Base-by-base conservation (phyloP, 441 rosid genomes). In the Flueggea neowawraea region DNA sequence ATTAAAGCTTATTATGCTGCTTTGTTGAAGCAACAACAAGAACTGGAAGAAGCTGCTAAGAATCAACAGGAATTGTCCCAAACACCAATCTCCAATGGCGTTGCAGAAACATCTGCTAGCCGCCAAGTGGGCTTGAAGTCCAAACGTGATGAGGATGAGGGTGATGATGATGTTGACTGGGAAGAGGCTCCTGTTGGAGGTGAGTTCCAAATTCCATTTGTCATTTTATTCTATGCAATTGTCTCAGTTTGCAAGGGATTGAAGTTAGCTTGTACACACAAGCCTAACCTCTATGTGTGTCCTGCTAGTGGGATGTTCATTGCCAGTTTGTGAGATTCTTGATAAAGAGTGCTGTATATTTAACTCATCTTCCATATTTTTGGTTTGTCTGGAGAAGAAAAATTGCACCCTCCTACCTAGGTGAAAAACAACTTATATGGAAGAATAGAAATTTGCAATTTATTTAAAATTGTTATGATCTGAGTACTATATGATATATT, bases 1-100 rank as follows among this genome's bases (percentile, higher is more conserved):
- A 68, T 75, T 43, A 91, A 81, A 85, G 97, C 96, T 50, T 95
- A 85, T 74, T 84, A 84, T 67, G 82, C 84, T 36, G 98, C 96
- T 61, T 28, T 91, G 62, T 61, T 83, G 44, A 52, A 84, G 67
- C 72, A 76, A 77, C 95, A 82, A 54, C 88, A 79, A 75, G 89
- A 79, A 62, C 69, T 72, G 54, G 85, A 79, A 67, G 85, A 73
- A 69, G 80, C 83, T 71, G 75, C 73, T 57, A 84, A 74, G 68
- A 71, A 72, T 55, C 78, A 71, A 50, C 61, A 66, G 62, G 82
- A 36, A 36, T 36, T 47, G 36, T 67, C 69, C 44, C 67, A 66
- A 12, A 15, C 70, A 53, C 47, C 78, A 5, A 15, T 49, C 36
- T 52, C 73, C 51, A 76, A 75, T 48, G 77, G 51, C 54, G 48